Percentiles rank a stretch among this genome's conserved stretches.
phyloP scores from a whole-genome alignment of 768 basidiomycete genomes.

The Leccinum truebloodii region DNA sequence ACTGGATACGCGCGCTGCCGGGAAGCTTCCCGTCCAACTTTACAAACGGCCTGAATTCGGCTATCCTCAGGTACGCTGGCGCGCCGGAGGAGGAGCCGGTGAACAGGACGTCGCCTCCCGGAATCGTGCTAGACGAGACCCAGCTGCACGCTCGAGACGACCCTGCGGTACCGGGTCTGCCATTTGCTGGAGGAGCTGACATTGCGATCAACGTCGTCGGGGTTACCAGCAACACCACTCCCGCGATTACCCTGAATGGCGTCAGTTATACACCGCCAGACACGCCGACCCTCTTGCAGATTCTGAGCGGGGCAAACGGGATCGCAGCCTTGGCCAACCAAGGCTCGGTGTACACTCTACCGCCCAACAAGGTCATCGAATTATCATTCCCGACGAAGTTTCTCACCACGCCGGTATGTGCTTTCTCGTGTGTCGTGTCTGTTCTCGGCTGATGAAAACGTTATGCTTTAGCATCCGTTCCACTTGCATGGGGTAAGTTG shows the following conservation, averaged over 20 bases:
- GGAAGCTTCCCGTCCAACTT: conserved; percentile 19
- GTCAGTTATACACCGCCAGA: conserved; percentile 36
- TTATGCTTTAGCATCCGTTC: conserved; percentile 38
- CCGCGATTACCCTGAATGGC: conserved; percentile 36
- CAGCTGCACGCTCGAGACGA: conserved; percentile 36
- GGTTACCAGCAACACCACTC: conserved; percentile 26
- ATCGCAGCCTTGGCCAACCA: conserved; percentile 39
- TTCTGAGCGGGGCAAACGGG: conserved; percentile 38
- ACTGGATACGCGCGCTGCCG: conserved; percentile 43
- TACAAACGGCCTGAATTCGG: conserved; percentile 38
- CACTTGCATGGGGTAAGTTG: conserved; percentile 46
- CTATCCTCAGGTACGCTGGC: conserved; percentile 44
- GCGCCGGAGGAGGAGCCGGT: conserved; percentile 37
- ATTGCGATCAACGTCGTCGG: conserved; percentile 39
- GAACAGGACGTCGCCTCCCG: conserved; percentile 8
- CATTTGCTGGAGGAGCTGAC: conserved; percentile 42
- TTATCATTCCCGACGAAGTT: conserved; percentile 23
- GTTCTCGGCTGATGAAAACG: background rate
- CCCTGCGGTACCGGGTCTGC: conserved; percentile 32
- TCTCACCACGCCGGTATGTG: conserved; percentile 33
- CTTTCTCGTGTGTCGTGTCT: background rate
- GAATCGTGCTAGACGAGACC: conserved; percentile 37
- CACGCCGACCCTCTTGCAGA: conserved; percentile 47
- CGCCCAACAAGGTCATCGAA: conserved; percentile 47
- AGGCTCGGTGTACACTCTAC: conserved; percentile 45